phyloP scores from a whole-genome alignment of 2,329 filamentous ascomycete species.

The Aspergillus terreus region DNA sequence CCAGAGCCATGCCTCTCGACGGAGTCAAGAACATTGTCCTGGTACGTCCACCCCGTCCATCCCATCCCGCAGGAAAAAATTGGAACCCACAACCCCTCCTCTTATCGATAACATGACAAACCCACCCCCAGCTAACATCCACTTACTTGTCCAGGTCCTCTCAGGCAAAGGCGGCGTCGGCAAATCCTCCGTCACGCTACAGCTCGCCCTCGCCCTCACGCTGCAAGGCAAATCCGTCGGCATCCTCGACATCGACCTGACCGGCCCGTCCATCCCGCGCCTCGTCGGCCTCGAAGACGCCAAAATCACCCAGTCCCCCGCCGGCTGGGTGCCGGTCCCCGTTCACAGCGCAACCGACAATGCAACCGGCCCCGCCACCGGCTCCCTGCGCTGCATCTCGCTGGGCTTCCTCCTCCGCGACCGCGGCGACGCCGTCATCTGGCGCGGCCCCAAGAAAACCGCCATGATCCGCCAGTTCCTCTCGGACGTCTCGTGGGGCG shows the following conservation, averaged over 20 bases:
- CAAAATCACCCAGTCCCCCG: conserved; percentile 86
- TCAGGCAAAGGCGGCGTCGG: conserved; percentile 98
- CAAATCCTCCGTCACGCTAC: conserved; percentile 96
- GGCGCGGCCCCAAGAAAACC: conserved; percentile 97
- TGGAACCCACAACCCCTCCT: conserved; percentile 9
- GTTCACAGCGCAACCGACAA: conserved; percentile 59
- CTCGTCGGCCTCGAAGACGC: conserved; percentile 86
- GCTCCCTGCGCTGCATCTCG: conserved; percentile 70
- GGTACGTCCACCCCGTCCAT: conserved; percentile 24
- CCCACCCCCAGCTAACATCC: not conserved
- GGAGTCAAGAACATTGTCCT: conserved; percentile 43
- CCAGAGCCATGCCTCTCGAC: conserved; percentile 37
- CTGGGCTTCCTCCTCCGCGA: conserved; percentile 83
- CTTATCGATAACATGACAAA: conserved; percentile 41
- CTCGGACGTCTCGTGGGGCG: conserved; percentile 81
- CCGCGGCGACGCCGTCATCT: conserved; percentile 88
- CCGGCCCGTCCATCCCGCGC: conserved; percentile 91
- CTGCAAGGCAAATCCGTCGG: conserved; percentile 84
- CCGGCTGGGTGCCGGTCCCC: conserved; percentile 85
- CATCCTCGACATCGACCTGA: conserved; percentile 93
- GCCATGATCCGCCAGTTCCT: conserved; percentile 98
- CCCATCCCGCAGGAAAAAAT: conserved; percentile 2
- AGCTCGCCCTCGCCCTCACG: conserved; percentile 85
- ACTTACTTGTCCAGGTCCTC: conserved; percentile 53
- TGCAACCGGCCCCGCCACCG: conserved; percentile 20